phyloP scores from a whole-genome alignment of 192 early-diverging fungal species.

The Linnemannia schmuckeri region DNA sequence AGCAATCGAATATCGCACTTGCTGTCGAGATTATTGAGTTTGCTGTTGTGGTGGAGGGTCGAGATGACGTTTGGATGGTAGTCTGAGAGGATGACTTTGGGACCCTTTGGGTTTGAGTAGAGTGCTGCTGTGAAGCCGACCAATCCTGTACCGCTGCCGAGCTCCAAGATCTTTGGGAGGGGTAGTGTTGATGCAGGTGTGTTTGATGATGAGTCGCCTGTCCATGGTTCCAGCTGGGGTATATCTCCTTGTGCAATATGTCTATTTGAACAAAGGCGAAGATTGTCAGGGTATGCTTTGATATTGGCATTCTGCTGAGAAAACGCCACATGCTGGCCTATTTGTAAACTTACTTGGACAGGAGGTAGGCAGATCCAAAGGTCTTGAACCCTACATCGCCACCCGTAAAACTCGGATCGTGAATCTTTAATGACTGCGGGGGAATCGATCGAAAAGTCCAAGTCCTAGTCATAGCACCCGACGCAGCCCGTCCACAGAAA shows the following conservation, averaged over 20 bases:
- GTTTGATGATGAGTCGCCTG: neutral
- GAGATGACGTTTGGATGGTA: constrained; percentile 66
- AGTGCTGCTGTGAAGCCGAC: constrained; percentile 62
- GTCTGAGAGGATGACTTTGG: constrained; percentile 59
- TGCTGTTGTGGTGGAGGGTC: constrained; percentile 59
- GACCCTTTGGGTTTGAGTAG: constrained; percentile 44
- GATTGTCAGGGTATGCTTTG: neutral
- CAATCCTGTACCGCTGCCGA: constrained; percentile 69
- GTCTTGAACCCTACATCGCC: constrained; percentile 71
- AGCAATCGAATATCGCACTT: constrained; percentile 53
- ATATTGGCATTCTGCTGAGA: too few relatives aligned
- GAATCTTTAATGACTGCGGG: constrained; percentile 50
- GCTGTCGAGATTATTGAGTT: constrained; percentile 37
- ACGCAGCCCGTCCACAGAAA: constrained; percentile 52
- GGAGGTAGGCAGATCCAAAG: constrained; percentile 65
- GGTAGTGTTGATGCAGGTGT: constrained; percentile 10
- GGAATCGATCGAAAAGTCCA: constrained; percentile 42
- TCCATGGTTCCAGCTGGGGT: constrained; percentile 53
- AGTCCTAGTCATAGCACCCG: constrained; percentile 52
- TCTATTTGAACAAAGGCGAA: constrained; percentile 2
- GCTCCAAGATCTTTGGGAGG: constrained; percentile 58
- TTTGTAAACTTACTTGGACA: constrained; percentile 61
- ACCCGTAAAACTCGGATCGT: constrained; percentile 65
- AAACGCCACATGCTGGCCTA: too few relatives aligned
- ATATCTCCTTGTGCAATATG: constrained; percentile 58